Percentiles rank a stretch among this genome's conserved stretches.
These are phyloP conservation scores for Stephania cephalantha DNA, from an alignment of 164 flowering plant species.

Conservation along the genomic window DNA sequence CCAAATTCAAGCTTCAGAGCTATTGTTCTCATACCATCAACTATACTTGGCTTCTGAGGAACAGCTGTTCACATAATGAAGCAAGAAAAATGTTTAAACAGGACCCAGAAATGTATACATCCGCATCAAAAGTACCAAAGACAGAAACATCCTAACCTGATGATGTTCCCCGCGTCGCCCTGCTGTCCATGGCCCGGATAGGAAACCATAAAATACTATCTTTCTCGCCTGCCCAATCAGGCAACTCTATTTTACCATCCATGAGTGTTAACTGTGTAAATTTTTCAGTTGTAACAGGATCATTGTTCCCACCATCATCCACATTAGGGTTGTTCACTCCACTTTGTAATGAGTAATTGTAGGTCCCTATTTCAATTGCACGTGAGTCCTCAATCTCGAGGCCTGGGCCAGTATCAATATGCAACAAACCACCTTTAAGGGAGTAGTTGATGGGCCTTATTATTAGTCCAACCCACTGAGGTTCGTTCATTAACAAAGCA, in stretches of 20 bases:
- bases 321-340: slow-evolving; percentile 10
- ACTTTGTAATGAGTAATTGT: slow-evolving; percentile 20
- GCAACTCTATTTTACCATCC: slow-evolving; percentile 65
- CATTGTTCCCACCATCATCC: slow-evolving; percentile 14
- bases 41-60: slow-evolving; percentile 57
- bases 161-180: slow-evolving; percentile 65
- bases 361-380: slow-evolving; percentile 73
- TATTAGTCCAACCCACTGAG: slow-evolving; percentile 91
- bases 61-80: slow-evolving; percentile 31
- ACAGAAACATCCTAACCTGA: slow-evolving; percentile 38
- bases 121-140: slow-evolving; percentile 3
- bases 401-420: slow-evolving; percentile 95
- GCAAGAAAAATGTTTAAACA: slow-evolving; percentile 6
- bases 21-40: slow-evolving; percentile 93
- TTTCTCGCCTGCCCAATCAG: slow-evolving; percentile 78
- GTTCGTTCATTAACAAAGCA: slow-evolving; percentile 85
- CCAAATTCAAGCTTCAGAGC: slow-evolving; percentile 96
- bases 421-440: slow-evolving; percentile 78
- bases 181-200: slow-evolving; percentile 58
- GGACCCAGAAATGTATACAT: slow-evolving; percentile 6
- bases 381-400: slow-evolving; percentile 58
- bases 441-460: slow-evolving; percentile 79
- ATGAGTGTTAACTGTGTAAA: slow-evolving; percentile 40
- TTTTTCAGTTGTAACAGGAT: slow-evolving; percentile 28
- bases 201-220: slow-evolving; percentile 89